Evolutionary conservation across 2,329 filamentous ascomycete genomes (phyloP).

Genomic region (Fusarium udum): DNA sequence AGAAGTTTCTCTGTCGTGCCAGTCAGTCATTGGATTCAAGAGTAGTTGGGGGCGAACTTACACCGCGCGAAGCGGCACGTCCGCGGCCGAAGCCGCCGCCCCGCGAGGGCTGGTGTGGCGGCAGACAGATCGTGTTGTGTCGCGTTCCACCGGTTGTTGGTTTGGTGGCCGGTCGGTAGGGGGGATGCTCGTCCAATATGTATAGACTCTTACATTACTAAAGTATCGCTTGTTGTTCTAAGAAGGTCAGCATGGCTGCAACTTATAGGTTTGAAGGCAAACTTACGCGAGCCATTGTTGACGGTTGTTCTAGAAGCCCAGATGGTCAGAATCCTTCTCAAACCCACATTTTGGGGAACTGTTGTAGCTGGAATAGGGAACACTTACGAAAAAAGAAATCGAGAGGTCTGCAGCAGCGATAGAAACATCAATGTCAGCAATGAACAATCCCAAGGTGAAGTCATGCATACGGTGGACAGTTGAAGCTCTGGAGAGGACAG

Average conservation of each 20-base stretch:
- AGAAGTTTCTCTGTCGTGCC: accelerated
- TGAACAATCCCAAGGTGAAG: not conserved
- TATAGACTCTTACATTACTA: no score
- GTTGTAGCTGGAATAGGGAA: accelerated
- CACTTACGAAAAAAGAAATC: not conserved
- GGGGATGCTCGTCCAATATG: no score
- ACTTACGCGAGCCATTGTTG: no score
- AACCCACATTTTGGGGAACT: not conserved
- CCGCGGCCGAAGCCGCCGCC: no score
- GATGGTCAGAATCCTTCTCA: not conserved
- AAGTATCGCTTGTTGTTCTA: no score
- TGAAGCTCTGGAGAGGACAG: not conserved
- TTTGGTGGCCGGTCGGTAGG: no score
- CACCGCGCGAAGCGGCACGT: no score
- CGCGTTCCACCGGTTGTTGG: no score
- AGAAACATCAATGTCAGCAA: not conserved
- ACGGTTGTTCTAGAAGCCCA: not conserved
- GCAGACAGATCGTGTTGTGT: no score
- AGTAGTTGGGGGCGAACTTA: no score
- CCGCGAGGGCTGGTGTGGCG: no score
- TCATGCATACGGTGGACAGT: not conserved
- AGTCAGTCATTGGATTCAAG: not conserved
- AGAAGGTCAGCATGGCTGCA: not conserved
- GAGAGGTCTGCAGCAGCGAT: not conserved
- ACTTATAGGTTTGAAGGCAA: no score